Percentiles rank a stretch among this genome's conserved stretches.
phyloP scores from a whole-genome alignment of 139 green algal species.

The Coelastrella sp. region DNA sequence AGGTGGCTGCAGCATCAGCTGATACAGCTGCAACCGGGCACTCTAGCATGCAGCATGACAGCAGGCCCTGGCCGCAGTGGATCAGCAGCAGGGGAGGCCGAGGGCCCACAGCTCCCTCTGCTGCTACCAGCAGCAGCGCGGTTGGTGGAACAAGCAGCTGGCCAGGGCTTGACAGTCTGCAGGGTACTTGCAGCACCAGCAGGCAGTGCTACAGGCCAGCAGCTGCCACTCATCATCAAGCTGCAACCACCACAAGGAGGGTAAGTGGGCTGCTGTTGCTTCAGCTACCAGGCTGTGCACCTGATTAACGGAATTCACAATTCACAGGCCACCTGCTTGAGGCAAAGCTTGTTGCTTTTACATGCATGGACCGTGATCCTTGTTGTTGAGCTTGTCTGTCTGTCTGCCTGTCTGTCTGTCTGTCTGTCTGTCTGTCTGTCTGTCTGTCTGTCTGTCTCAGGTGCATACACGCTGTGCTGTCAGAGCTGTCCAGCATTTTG shows the following conservation, averaged over 20 bases:
- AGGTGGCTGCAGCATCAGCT: conserved; percentile 36
- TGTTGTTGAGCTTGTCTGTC: not conserved
- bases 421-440: not conserved
- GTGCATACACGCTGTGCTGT: conserved; percentile 27
- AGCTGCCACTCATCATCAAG: conserved; percentile 14
- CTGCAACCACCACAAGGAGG: conserved; percentile 21
- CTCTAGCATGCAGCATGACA: not conserved
- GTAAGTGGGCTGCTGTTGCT: not conserved
- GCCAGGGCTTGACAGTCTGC: not conserved
- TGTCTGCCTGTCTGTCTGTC: not conserved
- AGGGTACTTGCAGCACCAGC: not conserved
- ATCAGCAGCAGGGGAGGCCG: not conserved
- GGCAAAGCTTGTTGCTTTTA: too few species aligned
- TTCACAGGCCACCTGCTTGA: too few species aligned
- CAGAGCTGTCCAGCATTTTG: conserved; percentile 61
- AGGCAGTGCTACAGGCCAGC: not conserved
- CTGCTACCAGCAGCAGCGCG: conserved; percentile 12
- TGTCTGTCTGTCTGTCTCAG: not conserved
- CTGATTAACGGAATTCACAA: too few species aligned
- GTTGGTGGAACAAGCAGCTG: not conserved
- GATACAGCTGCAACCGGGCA: not conserved
- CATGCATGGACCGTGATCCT: not conserved
- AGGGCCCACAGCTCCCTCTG: not conserved
- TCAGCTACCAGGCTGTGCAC: too few species aligned
- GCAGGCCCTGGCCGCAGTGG: conserved; percentile 7